phyloP scores from a whole-genome alignment of 139 green algal species.

The Monoraphidium neglectum region DNA sequence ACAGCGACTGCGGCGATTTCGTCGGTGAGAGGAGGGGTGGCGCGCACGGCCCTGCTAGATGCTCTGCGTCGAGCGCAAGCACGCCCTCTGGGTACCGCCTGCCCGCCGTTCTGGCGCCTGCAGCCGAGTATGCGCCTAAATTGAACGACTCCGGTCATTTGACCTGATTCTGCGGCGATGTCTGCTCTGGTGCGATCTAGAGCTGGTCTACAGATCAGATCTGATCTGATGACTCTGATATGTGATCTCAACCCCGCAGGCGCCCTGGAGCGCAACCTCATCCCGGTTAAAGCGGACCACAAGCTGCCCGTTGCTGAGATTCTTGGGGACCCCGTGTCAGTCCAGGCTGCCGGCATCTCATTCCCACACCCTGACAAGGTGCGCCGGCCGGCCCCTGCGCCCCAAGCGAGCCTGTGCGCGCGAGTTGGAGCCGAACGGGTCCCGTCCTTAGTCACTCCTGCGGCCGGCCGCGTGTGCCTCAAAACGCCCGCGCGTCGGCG shows the following conservation, averaged over 20 bases:
- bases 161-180: background rate
- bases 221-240: too few species aligned
- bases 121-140: background rate
- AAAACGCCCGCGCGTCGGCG: too few species aligned
- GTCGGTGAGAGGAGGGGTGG: slow-evolving; percentile 32
- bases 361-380: slow-evolving; percentile 94
- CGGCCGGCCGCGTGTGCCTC: background rate
- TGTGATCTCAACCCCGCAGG: slow-evolving; percentile 26
- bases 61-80: background rate
- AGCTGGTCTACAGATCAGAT: too few species aligned
- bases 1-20: slow-evolving; percentile 63
- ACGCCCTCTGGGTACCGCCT: background rate
- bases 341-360: slow-evolving; percentile 56
- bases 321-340: slow-evolving; percentile 28
- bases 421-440: background rate
- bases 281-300: slow-evolving; percentile 40
- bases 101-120: background rate
- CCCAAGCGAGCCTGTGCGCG: background rate
- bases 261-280: slow-evolving; percentile 67
- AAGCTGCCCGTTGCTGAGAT: slow-evolving; percentile 2
- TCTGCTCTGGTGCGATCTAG: background rate
- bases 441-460: background rate
- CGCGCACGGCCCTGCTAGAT: too few species aligned
- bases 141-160: background rate
- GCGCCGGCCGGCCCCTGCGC: background rate